phyloP scores from a whole-genome alignment of 140 eudicot species.

The Anethum foeniculum region DNA sequence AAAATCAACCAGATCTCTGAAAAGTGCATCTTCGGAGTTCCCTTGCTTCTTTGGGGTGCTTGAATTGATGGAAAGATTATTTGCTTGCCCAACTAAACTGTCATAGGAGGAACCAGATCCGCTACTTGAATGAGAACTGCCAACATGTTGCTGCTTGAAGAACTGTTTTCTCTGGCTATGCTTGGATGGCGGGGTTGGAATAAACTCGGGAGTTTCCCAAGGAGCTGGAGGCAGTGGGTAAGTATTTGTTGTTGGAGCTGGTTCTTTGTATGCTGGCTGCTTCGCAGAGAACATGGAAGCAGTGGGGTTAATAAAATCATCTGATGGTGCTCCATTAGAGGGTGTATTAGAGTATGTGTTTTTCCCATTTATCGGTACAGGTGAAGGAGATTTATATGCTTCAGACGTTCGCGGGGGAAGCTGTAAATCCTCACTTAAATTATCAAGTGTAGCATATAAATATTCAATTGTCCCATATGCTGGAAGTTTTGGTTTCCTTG shows the following conservation, averaged over 20 bases:
- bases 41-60: conserved; percentile 47
- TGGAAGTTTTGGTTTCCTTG: conserved; percentile 22
- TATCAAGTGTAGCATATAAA: conserved; percentile 43
- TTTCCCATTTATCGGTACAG: conserved; percentile 17
- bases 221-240: conserved; percentile 39
- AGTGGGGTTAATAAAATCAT: conserved; percentile 23
- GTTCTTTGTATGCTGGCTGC: conserved; percentile 26
- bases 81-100: conserved; percentile 64
- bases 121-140: conserved; percentile 34
- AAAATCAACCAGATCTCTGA: conserved; percentile 80
- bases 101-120: conserved; percentile 76
- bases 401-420: conserved; percentile 32
- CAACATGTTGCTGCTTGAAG: conserved; percentile 43
- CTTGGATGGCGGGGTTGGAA: conserved; percentile 76
- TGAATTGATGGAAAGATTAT: conserved; percentile 55
- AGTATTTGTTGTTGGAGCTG: conserved; percentile 26
- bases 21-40: conserved; percentile 67
- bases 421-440: conserved; percentile 67
- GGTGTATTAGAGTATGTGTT: conserved; percentile 13
- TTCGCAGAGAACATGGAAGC: conserved; percentile 34
- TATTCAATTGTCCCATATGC: conserved; percentile 50
- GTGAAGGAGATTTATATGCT: conserved; percentile 22
- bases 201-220: conserved; percentile 29
- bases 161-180: conserved; percentile 67
- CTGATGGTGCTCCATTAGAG: conserved; percentile 21